Conservation (phyloP, 164 flowering plant genomes). For the Tinospora cordifolia region DNA sequence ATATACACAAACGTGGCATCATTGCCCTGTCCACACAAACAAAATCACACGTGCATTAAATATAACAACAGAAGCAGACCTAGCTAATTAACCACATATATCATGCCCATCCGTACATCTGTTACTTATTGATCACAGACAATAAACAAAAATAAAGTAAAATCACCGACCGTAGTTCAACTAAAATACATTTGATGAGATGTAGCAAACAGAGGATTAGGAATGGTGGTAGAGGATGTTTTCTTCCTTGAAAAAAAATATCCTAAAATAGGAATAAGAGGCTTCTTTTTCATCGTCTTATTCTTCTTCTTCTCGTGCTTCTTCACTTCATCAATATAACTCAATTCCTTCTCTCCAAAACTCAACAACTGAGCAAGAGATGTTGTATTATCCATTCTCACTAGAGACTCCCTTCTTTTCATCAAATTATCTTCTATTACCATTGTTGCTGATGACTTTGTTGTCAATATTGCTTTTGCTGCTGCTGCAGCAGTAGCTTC, state of each 20-base stretch:
- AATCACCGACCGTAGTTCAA: background rate
- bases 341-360: slow-evolving; percentile 21
- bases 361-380: slow-evolving; percentile 44
- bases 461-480: slow-evolving; percentile 17
- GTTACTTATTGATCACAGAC: too few relatives aligned
- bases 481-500: slow-evolving; percentile 45
- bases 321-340: slow-evolving; percentile 20
- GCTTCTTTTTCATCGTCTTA: slow-evolving; percentile 51
- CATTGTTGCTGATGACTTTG: slow-evolving; percentile 8
- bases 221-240: slow-evolving; percentile 13
- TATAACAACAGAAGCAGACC: too few relatives aligned
- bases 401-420: slow-evolving; percentile 14
- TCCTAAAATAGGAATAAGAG: slow-evolving; percentile 63
- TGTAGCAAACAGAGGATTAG: slow-evolving; percentile 24
- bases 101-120: too few relatives aligned
- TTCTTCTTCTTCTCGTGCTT: slow-evolving; percentile 15
- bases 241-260: slow-evolving; percentile 47
- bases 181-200: slow-evolving; percentile 9
- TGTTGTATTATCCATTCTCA: slow-evolving; percentile 19
- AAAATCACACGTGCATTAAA: too few relatives aligned
- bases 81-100: too few relatives aligned
- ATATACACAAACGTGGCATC: too few relatives aligned
- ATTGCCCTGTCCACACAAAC: too few relatives aligned
- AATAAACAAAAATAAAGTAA: too few relatives aligned
- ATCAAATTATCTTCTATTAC: slow-evolving; percentile 7